These are phyloP conservation scores for Aquilaria agallochum DNA, from an alignment of 441 rosid genomes.

Conservation along the genomic window DNA sequence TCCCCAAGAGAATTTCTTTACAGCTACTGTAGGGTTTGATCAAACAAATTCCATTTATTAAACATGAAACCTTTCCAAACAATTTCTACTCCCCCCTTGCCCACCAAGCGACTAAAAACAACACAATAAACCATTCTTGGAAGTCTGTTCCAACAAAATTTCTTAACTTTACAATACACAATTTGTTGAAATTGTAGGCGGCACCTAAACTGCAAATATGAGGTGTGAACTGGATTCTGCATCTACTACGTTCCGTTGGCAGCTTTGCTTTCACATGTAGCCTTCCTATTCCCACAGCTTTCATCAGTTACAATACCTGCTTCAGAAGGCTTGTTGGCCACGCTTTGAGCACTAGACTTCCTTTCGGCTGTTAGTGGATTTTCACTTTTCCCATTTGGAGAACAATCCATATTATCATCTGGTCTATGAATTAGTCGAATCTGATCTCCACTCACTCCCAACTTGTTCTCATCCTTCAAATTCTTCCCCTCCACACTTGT, in stretches of 20 bases:
- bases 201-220: slow-evolving; percentile 2
- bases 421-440: slow-evolving; percentile 24
- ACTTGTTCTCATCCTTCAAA: slow-evolving; percentile 20
- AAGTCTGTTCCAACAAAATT: slow-evolving; percentile 7
- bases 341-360: slow-evolving; percentile 7
- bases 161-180: slow-evolving; percentile 18
- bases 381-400: slow-evolving; percentile 15
- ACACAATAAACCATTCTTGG: neutral
- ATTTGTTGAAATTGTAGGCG: slow-evolving; percentile 9
- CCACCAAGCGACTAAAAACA: neutral
- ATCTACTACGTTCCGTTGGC: slow-evolving; percentile 16
- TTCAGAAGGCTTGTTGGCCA: no score
- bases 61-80: no score
- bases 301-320: slow-evolving; percentile 5
- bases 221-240: neutral
- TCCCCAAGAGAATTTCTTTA: no score
- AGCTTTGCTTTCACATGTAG: slow-evolving; percentile 22
- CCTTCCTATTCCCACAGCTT: slow-evolving; percentile 24
- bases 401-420: slow-evolving; percentile 8
- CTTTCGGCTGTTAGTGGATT: slow-evolving; percentile 15
- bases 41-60: no score
- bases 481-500: slow-evolving; percentile 22
- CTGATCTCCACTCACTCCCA: slow-evolving; percentile 6
- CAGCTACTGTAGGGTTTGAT: no score
- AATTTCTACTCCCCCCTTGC: no score